These are phyloP conservation scores for Chrysosporium queenslandicum DNA, from an alignment of 2,329 filamentous ascomycete species.

Conservation along the genomic window DNA sequence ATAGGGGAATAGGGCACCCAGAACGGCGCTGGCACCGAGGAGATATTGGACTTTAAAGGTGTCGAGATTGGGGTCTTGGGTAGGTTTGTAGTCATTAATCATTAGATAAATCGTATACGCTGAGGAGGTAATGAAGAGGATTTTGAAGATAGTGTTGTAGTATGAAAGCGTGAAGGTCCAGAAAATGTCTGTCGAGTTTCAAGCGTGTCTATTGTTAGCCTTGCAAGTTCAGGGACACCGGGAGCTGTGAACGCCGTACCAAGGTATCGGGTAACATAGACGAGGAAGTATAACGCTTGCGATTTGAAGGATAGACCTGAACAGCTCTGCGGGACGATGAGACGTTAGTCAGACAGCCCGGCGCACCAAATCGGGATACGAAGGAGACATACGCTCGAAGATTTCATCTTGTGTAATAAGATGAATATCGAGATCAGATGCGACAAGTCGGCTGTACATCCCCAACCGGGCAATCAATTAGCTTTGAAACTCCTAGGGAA, in stretches of 20 bases:
- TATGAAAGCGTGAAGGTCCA: constrained; percentile 67
- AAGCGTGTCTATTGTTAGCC: not conserved
- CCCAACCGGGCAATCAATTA: constrained; percentile 17
- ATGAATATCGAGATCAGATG: constrained; percentile 92
- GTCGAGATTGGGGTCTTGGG: constrained; percentile 91
- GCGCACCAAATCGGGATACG: not conserved
- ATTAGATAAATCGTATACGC: constrained; percentile 96
- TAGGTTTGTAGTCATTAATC: constrained; percentile 94
- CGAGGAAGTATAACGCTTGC: constrained; percentile 85
- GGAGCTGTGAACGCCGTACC: constrained; percentile 42
- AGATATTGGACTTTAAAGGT: constrained; percentile 97
- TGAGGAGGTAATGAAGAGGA: constrained; percentile 83
- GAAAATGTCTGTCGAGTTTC: constrained; percentile 58
- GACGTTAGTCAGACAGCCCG: not conserved
- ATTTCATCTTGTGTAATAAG: constrained; percentile 90
- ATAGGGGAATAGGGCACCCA: constrained; percentile 77
- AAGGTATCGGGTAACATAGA: constrained; percentile 89
- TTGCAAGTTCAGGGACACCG: not conserved
- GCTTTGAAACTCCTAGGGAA: not conserved
- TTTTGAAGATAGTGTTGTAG: constrained; percentile 93
- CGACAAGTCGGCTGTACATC: constrained; percentile 70
- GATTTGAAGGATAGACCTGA: constrained; percentile 98
- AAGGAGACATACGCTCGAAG: constrained; percentile 60
- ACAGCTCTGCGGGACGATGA: constrained; percentile 57
- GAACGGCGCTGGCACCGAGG: constrained; percentile 64